Evolutionary conservation across 2,329 filamentous ascomycete genomes (phyloP), one percentile per base, ranked within the genome.

Genomic region (Aspergillus sp.): DNA sequence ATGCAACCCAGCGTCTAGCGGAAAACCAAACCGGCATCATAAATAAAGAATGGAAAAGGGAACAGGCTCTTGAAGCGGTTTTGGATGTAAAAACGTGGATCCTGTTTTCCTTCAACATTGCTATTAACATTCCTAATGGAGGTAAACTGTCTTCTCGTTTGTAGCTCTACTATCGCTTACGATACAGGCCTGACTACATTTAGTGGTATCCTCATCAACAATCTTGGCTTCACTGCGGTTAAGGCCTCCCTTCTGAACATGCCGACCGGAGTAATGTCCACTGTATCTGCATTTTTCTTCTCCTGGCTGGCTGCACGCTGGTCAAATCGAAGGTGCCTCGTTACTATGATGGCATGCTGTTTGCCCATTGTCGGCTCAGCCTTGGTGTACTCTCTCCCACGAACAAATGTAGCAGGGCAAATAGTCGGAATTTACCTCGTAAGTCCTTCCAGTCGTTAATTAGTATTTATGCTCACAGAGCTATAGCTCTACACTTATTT

Each of bases 1-100:
- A 84, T 57, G 81, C 82, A 43, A 79, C 76, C 17, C 63, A 74
- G 56, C 71, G 76, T 2, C 64, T 78, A 9, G 71, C 73, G 0
- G 69, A 65, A 5, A 79, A 80, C 63, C 71, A 74, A 57, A 79
- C 76, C 1, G 78, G 77, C 5, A 76, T 77, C 43, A 65, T 65
- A 15, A 72, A 67, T 30, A 69, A 67, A 45, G 60, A 69, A 58
- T 73, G 67, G 63, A 72, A 73, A 57, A 65, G 64, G 64, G 53
- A 69, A 3, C 72, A 74, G 65, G 66, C 72, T 17, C n/a, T 65
- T 32, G 68, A 70, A 62, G 64, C 76, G 28, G 54, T 78, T 60
- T 56, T 72, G 10, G 75, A 78, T 56, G 70, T 69, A 0, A 78
- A 78, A 63, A 76, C 73, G 1, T 78, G 75, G 74, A 56, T 76